A percentile compares a stretch with the other conserved stretches of the same genome.
Evolutionary conservation across 2,329 filamentous ascomycete genomes (phyloP).

Genomic region (Calonectria pauciramosa): DNA sequence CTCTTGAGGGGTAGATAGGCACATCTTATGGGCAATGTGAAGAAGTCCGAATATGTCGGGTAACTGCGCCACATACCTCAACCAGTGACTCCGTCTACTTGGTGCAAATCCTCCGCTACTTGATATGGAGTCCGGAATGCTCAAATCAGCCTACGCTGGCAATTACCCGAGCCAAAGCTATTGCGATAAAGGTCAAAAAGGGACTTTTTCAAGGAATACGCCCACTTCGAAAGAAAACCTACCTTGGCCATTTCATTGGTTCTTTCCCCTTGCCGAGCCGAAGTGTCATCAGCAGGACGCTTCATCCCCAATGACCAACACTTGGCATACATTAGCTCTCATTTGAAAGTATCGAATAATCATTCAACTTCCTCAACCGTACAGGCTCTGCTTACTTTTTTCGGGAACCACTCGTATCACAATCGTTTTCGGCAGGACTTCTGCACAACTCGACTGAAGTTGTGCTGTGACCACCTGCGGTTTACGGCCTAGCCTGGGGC

Average conservation of each 20-base stretch:
- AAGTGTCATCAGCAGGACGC: background rate
- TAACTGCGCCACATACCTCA: too few species aligned
- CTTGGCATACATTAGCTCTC: background rate
- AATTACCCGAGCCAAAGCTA: too few species aligned
- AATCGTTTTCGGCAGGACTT: background rate
- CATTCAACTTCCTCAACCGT: background rate
- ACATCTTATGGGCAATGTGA: too few species aligned
- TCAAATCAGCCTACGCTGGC: too few species aligned
- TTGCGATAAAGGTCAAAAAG: too few species aligned
- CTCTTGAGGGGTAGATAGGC: too few species aligned
- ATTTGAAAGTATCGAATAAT: background rate
- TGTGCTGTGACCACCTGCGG: background rate
- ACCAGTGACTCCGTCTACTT: too few species aligned
- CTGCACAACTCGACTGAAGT: background rate
- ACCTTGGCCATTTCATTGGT: background rate
- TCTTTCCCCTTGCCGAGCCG: background rate
- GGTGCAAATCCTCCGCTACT: too few species aligned
- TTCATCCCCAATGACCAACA: background rate
- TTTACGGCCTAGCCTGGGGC: constrained; percentile 8
- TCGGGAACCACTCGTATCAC: background rate
- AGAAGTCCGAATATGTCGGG: too few species aligned
- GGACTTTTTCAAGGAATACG: too few species aligned
- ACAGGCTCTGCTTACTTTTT: background rate
- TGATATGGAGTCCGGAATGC: too few species aligned
- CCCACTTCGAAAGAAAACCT: background rate